Percentiles rank a stretch among this genome's conserved stretches.
phyloP scores from a whole-genome alignment of 805 yeast species.

The Lachancea lanzarotensis region DNA sequence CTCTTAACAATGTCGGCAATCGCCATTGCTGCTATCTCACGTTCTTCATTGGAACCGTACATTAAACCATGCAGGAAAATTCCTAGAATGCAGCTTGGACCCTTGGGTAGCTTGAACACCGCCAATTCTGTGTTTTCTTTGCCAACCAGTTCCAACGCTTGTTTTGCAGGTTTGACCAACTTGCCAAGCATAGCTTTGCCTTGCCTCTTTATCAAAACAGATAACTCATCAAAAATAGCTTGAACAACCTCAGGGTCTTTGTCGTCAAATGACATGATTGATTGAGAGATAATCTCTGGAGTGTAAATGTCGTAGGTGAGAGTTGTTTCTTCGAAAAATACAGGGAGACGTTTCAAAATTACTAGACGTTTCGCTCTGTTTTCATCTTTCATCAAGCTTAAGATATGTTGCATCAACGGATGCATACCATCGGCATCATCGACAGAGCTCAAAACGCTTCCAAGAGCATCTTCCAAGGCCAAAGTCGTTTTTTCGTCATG shows the following conservation, averaged over 20 bases:
- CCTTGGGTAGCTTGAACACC: slow-evolving; percentile 67
- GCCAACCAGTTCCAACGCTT: slow-evolving; percentile 62
- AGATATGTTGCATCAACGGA: slow-evolving; percentile 73
- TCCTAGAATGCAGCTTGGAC: slow-evolving; percentile 85
- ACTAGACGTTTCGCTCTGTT: slow-evolving; percentile 57
- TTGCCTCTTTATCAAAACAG: slow-evolving; percentile 61
- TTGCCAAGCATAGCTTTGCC: slow-evolving; percentile 71
- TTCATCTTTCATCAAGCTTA: slow-evolving; percentile 71
- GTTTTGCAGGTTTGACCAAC: slow-evolving; percentile 73
- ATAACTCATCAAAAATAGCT: slow-evolving; percentile 58
- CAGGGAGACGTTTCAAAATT: slow-evolving; percentile 59
- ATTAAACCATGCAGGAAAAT: slow-evolving; percentile 90
- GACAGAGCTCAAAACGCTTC: slow-evolving; percentile 64
- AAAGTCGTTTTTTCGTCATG: slow-evolving; percentile 34
- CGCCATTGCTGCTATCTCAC: slow-evolving; percentile 82
- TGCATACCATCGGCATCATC: slow-evolving; percentile 75
- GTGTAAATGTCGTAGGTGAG: slow-evolving; percentile 69
- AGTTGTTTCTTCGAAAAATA: slow-evolving; percentile 57
- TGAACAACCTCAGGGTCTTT: slow-evolving; percentile 53
- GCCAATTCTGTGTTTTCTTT: slow-evolving; percentile 57
- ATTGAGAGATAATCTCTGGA: slow-evolving; percentile 65
- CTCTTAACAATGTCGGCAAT: slow-evolving; percentile 81
- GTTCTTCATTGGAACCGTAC: slow-evolving; percentile 81
- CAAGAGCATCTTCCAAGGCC: slow-evolving; percentile 44
- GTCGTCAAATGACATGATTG: slow-evolving; percentile 70